Evolutionary conservation across 225 moss, liverwort and hornwort species (phyloP), one percentile per base, ranked within the genome.

Genomic region (Marchantia polymorpha): DNA sequence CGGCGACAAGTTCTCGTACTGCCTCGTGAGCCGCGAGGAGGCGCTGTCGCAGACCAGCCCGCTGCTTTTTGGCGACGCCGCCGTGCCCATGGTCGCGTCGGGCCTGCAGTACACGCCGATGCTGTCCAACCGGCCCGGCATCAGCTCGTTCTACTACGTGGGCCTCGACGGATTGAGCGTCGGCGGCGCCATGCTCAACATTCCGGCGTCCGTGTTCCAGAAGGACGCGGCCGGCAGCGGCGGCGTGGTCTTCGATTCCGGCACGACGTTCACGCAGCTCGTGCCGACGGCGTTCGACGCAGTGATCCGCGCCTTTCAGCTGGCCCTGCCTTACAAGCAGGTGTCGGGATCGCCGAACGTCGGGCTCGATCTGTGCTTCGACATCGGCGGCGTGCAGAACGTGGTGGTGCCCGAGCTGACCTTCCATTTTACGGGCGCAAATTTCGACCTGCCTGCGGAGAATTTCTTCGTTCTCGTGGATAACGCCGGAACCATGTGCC

Each of bases 401-500:
- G 90, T 91, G 22, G 82, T 60, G 0, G 89, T 93, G n/a, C 92
- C 95, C 0, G 77, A 79, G 7, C 88, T 95, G 84, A 83, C 84
- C 10, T 90, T 95, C 78, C 92, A 93, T 77, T 95, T 95, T 58
- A 85, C 88, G 31, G 81, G 53, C 20, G 93, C 89, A 0, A 88
- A 93, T 88, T 91, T 91, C 80, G 80, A 89, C 66, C 67, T 95
- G 48, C 87, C 75, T 0, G 87, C 88, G 8, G 82, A 92, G 78
- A 95, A 95, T 72, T 81, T 88, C 84, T 95, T 95, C 78, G 92
- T 92, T n/a, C 72, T 93, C 27, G 95, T 93, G 0, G 90, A 92
- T 53, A 83, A 83, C 16, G 79, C 86, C 12, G 82, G 79, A 3
- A 91, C 85, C 30, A 92, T 95, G 81, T 95, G 95, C 83, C 70